These are phyloP conservation scores for Nicotiana sylvestris DNA, from an alignment of 257 asterid genomes.

Conservation along the genomic window DNA sequence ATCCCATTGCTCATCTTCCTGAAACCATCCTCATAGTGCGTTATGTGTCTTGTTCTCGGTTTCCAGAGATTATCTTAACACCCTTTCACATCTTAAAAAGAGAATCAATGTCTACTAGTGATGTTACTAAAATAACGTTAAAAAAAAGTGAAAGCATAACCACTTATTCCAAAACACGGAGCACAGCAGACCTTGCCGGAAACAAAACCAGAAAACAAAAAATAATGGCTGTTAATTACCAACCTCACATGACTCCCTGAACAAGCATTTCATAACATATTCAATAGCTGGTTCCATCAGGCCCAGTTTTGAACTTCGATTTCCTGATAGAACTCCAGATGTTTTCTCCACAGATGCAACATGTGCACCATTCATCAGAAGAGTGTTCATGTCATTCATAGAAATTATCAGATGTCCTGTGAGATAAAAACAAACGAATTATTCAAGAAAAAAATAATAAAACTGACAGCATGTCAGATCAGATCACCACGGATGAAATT, in stretches of 20 bases:
- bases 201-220: slow-evolving; percentile 17
- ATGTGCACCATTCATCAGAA: slow-evolving; percentile 33
- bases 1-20: background rate
- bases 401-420: slow-evolving; percentile 69
- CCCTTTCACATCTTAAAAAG: background rate
- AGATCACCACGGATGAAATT: background rate
- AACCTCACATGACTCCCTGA: slow-evolving; percentile 66
- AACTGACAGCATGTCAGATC: background rate
- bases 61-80: background rate
- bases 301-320: slow-evolving; percentile 38
- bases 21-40: background rate
- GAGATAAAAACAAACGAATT: slow-evolving; percentile 25
- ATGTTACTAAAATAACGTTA: background rate
- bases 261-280: slow-evolving; percentile 54
- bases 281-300: slow-evolving; percentile 75
- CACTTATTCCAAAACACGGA: background rate
- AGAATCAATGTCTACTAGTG: background rate
- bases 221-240: slow-evolving; percentile 22
- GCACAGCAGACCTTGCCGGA: background rate
- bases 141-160: background rate
- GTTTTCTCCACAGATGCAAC: slow-evolving; percentile 33
- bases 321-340: slow-evolving; percentile 35
- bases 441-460: background rate
- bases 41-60: background rate
- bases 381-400: slow-evolving; percentile 60